Conservation (phyloP, 129 eudicot species). For the Helianthus annuus region HanXRQr2.0-SUNRISE NC_035441.2:176714351-176714850, state of each 20-base stretch:
- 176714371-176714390: conserved; percentile 38
- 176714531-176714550: conserved; percentile 60
- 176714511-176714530: conserved; percentile 44
- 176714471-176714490: conserved; percentile 40
- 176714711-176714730: conserved; percentile 78
- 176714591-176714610: conserved; percentile 30
- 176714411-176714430: conserved; percentile 53
- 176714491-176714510: conserved; percentile 36
- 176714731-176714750: conserved; percentile 76
- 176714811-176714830: conserved; percentile 94
- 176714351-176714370: conserved; percentile 61
- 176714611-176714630: conserved; percentile 29
- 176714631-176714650: conserved; percentile 16
- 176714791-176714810: conserved; percentile 69
- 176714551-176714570: conserved; percentile 50
- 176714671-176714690: conserved; percentile 59
- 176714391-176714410: conserved; percentile 59
- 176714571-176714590: conserved; percentile 37
- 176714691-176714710: conserved; percentile 78
- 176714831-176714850: conserved; percentile 93
- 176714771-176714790: conserved; percentile 53
- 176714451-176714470: conserved; percentile 53
- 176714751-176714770: conserved; percentile 79
- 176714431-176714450: conserved; percentile 63
- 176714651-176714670: conserved; percentile 59